Evolutionary conservation across 2,329 filamentous ascomycete species (phyloP).

Genomic region (Stenocarpella maydis): DNA sequence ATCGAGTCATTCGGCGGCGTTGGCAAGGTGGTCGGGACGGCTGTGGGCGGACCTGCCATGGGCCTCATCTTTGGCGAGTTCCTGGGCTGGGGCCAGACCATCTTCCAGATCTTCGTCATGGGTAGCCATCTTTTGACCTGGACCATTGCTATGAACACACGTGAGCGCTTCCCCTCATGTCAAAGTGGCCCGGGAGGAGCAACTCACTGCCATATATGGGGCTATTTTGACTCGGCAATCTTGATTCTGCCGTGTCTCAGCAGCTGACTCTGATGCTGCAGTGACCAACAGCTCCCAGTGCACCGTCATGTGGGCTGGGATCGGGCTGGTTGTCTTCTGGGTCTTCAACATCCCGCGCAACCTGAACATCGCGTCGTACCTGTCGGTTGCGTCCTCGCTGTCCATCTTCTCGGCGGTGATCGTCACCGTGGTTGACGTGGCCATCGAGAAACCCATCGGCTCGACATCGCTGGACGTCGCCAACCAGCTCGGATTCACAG

Average conservation of each 20-base stretch:
- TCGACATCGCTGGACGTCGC: slow-evolving; percentile 45
- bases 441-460: slow-evolving; percentile 52
- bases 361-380: slow-evolving; percentile 67
- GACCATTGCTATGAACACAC: slow-evolving; percentile 70
- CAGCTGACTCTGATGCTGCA: neutral
- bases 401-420: slow-evolving; percentile 70
- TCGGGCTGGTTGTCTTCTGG: slow-evolving; percentile 66
- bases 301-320: slow-evolving; percentile 69
- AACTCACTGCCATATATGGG: no score
- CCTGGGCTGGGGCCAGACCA: slow-evolving; percentile 64
- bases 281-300: slow-evolving; percentile 67
- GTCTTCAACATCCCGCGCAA: slow-evolving; percentile 68
- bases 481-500: slow-evolving; percentile 53
- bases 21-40: slow-evolving; percentile 61
- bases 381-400: slow-evolving; percentile 63
- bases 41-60: slow-evolving; percentile 46
- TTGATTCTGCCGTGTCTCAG: neutral
- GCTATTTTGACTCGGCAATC: no score
- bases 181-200: neutral
- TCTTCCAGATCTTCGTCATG: slow-evolving; percentile 74
- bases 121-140: slow-evolving; percentile 74
- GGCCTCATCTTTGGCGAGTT: slow-evolving; percentile 66
- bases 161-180: neutral
- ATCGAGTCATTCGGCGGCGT: slow-evolving; percentile 73
- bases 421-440: slow-evolving; percentile 70